Evolutionary conservation across 352 stramenopile genomes (phyloP), one percentile per base, ranked within the genome.

Genomic region (Pythium utonaiense): DNA sequence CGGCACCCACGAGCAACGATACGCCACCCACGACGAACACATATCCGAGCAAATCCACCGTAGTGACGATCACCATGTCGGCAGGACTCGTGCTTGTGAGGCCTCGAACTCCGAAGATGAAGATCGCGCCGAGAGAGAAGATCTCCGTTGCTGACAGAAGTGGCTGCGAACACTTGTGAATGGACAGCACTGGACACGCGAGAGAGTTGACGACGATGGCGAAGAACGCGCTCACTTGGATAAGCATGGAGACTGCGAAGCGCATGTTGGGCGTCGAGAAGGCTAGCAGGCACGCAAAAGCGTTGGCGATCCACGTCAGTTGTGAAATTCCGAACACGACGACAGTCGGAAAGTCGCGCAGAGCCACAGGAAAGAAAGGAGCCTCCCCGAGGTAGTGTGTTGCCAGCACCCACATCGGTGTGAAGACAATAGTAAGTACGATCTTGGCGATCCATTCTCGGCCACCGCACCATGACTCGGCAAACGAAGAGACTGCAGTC

Each of bases 121-220:
- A 41, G n/a, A 67, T 30, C 22, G 60, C 60, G 10, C 60, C 60
- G 2, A 67, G 24, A 10, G 52, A 52, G 40, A 67, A 67, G 12
- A 67, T 8, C 30, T 67, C 60, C 33, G 28, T 62, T 16, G 28
- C 44, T 1, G 52, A 58, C 0, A 67, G 34, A 17, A 67, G 38
- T 13, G 60, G 44, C 52, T 62, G 21, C 3, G 52, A 42, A 22
- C 60, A 67, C 34, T 38, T 48, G 45, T 52, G 45, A 33, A 57
- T 44, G 3, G 51, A 55, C 21, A 67, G 34, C 28, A 67, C 49
- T 8, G 60, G 60, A 53, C 60, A 69, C 28, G 41, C 41, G 41
- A 88, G 81, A 57, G 80, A 81, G 67, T 93, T 93, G 60, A 88
- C 80, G 31, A 86, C 57, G 19, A 92, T 59, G 19, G 76, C 86